Conservation (phyloP, 2,329 filamentous ascomycete species). For the Rugonectria rugulosa region DNA sequence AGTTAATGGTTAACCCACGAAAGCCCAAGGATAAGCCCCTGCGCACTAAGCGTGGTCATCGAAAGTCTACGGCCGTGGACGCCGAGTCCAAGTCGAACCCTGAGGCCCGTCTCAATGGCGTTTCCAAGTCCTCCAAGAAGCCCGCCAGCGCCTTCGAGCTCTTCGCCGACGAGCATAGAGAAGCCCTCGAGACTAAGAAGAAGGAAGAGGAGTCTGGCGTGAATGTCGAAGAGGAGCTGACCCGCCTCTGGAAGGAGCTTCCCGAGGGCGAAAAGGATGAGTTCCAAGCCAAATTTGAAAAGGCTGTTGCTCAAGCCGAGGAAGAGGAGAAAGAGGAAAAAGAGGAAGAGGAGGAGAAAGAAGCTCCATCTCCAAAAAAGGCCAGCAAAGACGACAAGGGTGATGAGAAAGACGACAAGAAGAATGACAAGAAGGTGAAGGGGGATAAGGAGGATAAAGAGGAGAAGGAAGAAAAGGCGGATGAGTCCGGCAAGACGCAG, state of each 20-base stretch:
- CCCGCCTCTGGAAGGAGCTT: constrained; percentile 63
- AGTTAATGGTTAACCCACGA: constrained; percentile 46
- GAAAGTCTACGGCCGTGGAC: constrained; percentile 62
- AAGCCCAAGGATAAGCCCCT: constrained; percentile 82
- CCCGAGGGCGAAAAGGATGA: constrained; percentile 57
- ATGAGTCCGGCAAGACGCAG: constrained; percentile 40
- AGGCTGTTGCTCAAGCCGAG: constrained; percentile 33
- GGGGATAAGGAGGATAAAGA: constrained; percentile 36
- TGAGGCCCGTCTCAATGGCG: constrained; percentile 54
- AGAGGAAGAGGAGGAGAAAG: constrained; percentile 41
- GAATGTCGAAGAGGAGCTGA: constrained; percentile 62
- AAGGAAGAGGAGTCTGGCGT: constrained; percentile 45
- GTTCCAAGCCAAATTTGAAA: constrained; percentile 50
- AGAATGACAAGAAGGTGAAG: constrained; percentile 41
- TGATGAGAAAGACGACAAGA: constrained; percentile 29
- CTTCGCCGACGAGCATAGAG: constrained; percentile 60
- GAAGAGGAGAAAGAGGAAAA: constrained; percentile 40
- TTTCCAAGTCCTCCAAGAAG: constrained; percentile 51
- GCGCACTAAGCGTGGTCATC: constrained; percentile 75
- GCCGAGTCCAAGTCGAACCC: constrained; percentile 51
- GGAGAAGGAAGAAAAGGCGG: constrained; percentile 35
- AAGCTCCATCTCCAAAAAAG: constrained; percentile 37
- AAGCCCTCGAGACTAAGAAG: constrained; percentile 52
- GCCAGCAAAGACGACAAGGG: constrained; percentile 27
- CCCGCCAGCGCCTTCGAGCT: constrained; percentile 61